A percentile compares a stretch with the other conserved stretches of the same genome.
These are phyloP conservation scores for Saccharum officinarum DNA, from an alignment of 176 grass and related monocot species.

Conservation along the genomic window DNA sequence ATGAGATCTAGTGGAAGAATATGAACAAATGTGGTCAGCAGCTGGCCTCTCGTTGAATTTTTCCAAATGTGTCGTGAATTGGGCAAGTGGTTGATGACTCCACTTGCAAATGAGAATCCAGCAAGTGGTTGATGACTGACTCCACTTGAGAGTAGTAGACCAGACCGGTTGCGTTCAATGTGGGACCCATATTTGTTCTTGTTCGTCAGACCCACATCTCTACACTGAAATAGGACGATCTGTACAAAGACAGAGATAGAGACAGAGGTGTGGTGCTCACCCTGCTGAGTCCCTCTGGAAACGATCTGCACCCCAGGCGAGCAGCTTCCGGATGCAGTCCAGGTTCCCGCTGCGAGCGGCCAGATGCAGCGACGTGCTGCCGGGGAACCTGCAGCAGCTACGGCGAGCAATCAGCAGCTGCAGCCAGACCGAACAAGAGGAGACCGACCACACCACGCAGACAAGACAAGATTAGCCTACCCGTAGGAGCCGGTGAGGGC, in stretches of 20 bases:
- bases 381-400: conserved; percentile 55
- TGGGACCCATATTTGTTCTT: background rate
- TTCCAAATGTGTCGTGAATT: background rate
- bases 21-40: background rate
- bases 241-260: background rate
- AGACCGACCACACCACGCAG: background rate
- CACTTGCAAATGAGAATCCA: background rate
- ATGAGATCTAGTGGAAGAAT: background rate
- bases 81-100: background rate
- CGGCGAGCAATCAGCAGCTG: background rate
- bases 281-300: conserved; percentile 87
- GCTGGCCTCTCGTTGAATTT: background rate
- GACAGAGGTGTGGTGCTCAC: conserved; percentile 35
- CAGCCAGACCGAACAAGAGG: background rate
- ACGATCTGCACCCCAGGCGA: conserved; percentile 95
- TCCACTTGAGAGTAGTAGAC: background rate
- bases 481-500: conserved; percentile 75
- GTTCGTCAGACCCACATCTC: background rate
- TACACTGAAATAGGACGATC: background rate
- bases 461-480: conserved; percentile 32
- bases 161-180: background rate
- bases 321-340: conserved; percentile 82
- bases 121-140: background rate
- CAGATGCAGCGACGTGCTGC: conserved; percentile 76
- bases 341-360: conserved; percentile 71